Evolutionary conservation across 139 green algal genomes (phyloP).

Genomic region (Asterochloris sp.): DNA sequence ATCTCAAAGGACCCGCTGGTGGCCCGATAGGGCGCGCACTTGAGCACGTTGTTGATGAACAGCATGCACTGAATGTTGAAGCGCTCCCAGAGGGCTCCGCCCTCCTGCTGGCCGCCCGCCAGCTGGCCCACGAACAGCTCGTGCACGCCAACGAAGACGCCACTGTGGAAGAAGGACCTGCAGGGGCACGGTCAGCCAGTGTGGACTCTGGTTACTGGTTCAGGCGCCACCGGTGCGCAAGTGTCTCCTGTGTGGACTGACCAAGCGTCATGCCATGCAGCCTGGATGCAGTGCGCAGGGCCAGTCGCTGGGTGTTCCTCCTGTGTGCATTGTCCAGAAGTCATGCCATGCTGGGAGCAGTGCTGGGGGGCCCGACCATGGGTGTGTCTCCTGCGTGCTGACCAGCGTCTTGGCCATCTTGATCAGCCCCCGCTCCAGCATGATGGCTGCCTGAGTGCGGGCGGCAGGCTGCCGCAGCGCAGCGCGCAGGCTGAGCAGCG

Average conservation of each 20-base stretch:
- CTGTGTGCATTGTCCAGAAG: too few species aligned
- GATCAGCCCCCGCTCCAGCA: slow-evolving; percentile 68
- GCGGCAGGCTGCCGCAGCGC: background rate
- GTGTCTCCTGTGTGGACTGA: too few species aligned
- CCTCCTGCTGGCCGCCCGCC: background rate
- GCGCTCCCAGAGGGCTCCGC: slow-evolving; percentile 25
- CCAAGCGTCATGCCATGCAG: too few species aligned
- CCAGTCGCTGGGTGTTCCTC: too few species aligned
- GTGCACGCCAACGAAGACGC: slow-evolving; percentile 56
- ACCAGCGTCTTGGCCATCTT: slow-evolving; percentile 80
- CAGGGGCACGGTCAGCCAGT: background rate
- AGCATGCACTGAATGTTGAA: slow-evolving; percentile 54
- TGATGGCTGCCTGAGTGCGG: slow-evolving; percentile 43
- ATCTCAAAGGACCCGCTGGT: slow-evolving; percentile 18
- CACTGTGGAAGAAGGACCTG: slow-evolving; percentile 65
- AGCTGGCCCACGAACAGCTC: slow-evolving; percentile 59
- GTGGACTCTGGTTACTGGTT: too few species aligned
- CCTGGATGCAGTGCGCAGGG: too few species aligned
- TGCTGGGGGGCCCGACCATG: slow-evolving; percentile 46
- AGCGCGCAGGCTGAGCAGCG: slow-evolving; percentile 29
- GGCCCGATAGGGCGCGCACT: slow-evolving; percentile 41
- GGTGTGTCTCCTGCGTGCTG: slow-evolving; percentile 73
- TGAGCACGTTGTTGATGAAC: slow-evolving; percentile 50
- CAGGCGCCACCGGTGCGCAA: too few species aligned
- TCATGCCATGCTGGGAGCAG: too few species aligned